phyloP scores from a whole-genome alignment of 2,329 filamentous ascomycete genomes.

The Aspergillus viridinutans region DNA sequence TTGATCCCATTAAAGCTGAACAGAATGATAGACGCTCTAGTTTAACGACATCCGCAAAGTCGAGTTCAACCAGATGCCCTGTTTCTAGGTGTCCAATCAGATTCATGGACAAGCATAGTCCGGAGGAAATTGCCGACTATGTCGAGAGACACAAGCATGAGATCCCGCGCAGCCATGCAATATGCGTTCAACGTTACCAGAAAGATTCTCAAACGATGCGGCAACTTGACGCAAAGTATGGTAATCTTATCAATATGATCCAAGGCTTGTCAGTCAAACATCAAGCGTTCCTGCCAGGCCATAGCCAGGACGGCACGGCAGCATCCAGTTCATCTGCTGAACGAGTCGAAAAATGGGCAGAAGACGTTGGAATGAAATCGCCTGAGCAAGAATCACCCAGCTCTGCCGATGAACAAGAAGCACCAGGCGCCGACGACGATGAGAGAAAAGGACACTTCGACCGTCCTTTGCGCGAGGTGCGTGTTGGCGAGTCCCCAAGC shows the following conservation, averaged over 20 bases:
- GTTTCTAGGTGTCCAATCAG: constrained; percentile 80
- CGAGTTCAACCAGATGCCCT: constrained; percentile 61
- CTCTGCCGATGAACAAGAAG: constrained; percentile 39
- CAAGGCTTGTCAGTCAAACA: constrained; percentile 83
- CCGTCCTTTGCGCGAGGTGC: constrained; percentile 76
- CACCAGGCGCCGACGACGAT: constrained; percentile 37
- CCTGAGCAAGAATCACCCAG: constrained; percentile 25
- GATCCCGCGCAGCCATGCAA: constrained; percentile 85
- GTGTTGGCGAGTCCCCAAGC: constrained; percentile 91
- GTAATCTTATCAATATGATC: constrained; percentile 89
- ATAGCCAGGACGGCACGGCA: constrained; percentile 25
- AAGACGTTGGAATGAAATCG: constrained; percentile 62
- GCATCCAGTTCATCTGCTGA: constrained; percentile 53
- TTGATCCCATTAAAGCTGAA: constrained; percentile 54
- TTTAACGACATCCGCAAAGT: constrained; percentile 35
- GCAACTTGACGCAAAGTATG: constrained; percentile 91
- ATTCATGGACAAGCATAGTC: constrained; percentile 85
- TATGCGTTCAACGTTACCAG: constrained; percentile 87
- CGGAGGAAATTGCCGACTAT: constrained; percentile 88
- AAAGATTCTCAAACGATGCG: constrained; percentile 78
- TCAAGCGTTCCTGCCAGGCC: constrained; percentile 72
- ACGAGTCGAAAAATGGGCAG: constrained; percentile 81
- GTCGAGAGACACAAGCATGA: constrained; percentile 95
- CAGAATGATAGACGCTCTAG: constrained; percentile 43
- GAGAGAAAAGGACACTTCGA: constrained; percentile 74